These are phyloP conservation scores for Trichophyton verrucosum DNA, from an alignment of 2,329 filamentous ascomycete genomes.

Conservation along the genomic window DNA sequence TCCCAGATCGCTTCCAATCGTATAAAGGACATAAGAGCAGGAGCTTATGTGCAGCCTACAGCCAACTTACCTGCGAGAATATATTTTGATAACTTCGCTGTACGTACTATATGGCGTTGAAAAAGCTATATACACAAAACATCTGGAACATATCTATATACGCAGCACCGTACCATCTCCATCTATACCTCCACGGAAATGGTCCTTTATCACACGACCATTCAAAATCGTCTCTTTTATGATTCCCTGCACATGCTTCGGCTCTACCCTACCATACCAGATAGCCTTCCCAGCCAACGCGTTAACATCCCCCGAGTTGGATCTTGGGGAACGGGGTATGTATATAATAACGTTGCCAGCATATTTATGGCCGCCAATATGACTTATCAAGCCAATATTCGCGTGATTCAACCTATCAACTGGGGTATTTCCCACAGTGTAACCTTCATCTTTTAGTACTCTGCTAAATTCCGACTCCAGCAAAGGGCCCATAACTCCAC, in stretches of 20 bases:
- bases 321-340: conserved; percentile 29
- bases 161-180: conserved; percentile 60
- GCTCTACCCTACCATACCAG: conserved; percentile 73
- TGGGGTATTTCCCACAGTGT: conserved; percentile 11
- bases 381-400: conserved; percentile 48
- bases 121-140: background rate
- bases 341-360: conserved; percentile 89
- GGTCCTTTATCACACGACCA: conserved; percentile 70
- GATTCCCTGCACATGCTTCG: conserved; percentile 81
- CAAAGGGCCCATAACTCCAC: conserved; percentile 66
- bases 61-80: no score
- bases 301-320: background rate
- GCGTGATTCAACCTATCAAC: conserved; percentile 24
- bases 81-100: background rate
- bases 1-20: background rate
- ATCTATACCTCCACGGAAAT: conserved; percentile 80
- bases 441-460: conserved; percentile 22
- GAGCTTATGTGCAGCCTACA: no score
- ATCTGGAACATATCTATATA: conserved; percentile 14
- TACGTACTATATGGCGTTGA: background rate
- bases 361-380: conserved; percentile 92
- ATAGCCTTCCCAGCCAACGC: conserved; percentile 42
- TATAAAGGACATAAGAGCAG: no score
- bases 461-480: conserved; percentile 57
- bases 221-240: conserved; percentile 75